A percentile compares a stretch with the other conserved stretches of the same genome.
phyloP scores from a whole-genome alignment of 495 filamentous ascomycete genomes.

The Aspergillus mulundensis region DNA sequence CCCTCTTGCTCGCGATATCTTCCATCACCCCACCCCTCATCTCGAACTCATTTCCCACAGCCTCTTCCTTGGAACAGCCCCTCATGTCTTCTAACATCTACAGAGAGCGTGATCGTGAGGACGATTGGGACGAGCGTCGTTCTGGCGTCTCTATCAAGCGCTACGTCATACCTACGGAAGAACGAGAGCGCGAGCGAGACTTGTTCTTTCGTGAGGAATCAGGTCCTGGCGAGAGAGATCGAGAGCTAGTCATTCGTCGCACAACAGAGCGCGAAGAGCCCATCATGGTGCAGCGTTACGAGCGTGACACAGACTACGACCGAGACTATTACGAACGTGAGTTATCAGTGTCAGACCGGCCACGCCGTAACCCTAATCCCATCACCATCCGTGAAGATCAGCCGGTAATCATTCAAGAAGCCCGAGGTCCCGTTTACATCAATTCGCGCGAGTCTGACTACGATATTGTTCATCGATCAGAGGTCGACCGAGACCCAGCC shows the following conservation, averaged over 20 bases:
- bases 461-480: conserved; percentile 64
- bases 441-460: conserved; percentile 62
- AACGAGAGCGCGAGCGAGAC: conserved; percentile 42
- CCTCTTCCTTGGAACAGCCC: neutral
- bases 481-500: conserved; percentile 44
- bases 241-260: conserved; percentile 48
- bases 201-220: conserved; percentile 37
- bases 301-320: conserved; percentile 44
- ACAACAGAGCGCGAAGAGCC: conserved; percentile 44
- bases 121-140: conserved; percentile 43
- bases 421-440: conserved; percentile 63
- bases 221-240: conserved; percentile 34
- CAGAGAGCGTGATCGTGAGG: conserved; percentile 42
- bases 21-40: neutral
- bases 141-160: conserved; percentile 43
- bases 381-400: conserved; percentile 70
- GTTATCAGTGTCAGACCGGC: conserved; percentile 41
- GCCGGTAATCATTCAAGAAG: conserved; percentile 71
- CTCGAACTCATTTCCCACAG: neutral
- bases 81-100: conserved; percentile 47
- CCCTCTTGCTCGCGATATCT: neutral
- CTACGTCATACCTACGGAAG: conserved; percentile 47
- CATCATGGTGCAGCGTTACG: conserved; percentile 36
- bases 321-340: conserved; percentile 55
- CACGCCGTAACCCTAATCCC: conserved; percentile 57